Conservation (phyloP, 768 basidiomycete genomes). For the Mycena maculata region DNA sequence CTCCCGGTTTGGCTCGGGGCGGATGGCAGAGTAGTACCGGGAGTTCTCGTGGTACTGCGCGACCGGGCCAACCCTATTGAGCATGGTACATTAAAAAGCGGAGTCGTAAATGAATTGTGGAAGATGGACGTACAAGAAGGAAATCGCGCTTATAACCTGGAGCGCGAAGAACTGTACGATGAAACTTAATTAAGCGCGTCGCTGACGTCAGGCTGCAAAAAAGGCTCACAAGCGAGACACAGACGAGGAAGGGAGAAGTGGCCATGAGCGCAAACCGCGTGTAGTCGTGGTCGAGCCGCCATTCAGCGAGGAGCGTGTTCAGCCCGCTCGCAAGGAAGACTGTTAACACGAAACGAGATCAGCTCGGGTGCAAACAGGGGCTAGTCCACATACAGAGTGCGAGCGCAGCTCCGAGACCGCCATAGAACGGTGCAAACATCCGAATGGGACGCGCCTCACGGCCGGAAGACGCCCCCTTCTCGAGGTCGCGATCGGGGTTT, state of each 20-base stretch:
- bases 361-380: not conserved
- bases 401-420: constrained; percentile 75
- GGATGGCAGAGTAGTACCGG: constrained; percentile 80
- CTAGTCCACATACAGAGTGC: constrained; percentile 74
- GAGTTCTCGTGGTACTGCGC: constrained; percentile 90
- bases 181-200: not conserved
- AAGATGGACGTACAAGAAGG: constrained; percentile 68
- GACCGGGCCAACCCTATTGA: constrained; percentile 79
- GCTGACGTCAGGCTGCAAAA: constrained; percentile 4
- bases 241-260: constrained; percentile 78
- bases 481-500: constrained; percentile 53
- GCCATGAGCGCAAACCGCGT: constrained; percentile 73
- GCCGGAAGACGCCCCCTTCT: constrained; percentile 54
- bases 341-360: constrained; percentile 39
- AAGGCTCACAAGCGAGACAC: constrained; percentile 73
- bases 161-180: constrained; percentile 75
- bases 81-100: constrained; percentile 5
- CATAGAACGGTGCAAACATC: constrained; percentile 79
- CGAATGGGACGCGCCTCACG: constrained; percentile 60
- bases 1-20: constrained; percentile 69
- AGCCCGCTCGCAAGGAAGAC: constrained; percentile 78
- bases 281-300: constrained; percentile 70
- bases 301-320: constrained; percentile 72
- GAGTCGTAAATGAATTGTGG: not conserved
- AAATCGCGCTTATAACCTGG: constrained; percentile 72